Evolutionary conservation across 2,329 filamentous ascomycete species (phyloP), one percentile per base, ranked within the genome.

Genomic region (Salinomyces thailandicus): DNA sequence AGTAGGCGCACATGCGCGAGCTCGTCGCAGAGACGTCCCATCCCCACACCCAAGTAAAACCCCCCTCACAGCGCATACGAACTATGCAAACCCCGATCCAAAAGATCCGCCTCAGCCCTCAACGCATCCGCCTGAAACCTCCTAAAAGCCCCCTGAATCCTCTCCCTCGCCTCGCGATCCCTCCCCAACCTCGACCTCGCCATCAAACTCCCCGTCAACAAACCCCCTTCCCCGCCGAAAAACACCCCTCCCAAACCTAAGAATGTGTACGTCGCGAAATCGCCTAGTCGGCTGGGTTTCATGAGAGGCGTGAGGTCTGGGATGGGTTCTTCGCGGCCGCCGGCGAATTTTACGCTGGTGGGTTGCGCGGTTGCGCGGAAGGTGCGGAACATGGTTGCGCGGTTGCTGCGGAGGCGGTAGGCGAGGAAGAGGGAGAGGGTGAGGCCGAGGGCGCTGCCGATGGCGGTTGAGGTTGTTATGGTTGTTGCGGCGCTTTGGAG

Each of bases 101-200:
- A 45, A 17, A 59, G 50, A 45, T 73, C 62, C 7, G 77, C 70
- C 59, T 81, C 67, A 42, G 65, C 67, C 48, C 72, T 68, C 49
- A 82, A 52, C n/a, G 72, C 67, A 59, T 82, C 78, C 0, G 73
- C 73, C 39, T 69, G 69, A 54, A 80, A 81, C 38, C 64, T 67
- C 46, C 71, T 64, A 43, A 79, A 81, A 0, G 78, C 79, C 35
- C 58, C 68, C 58, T 81, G 74, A 37, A 82, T 75, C 44, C 77
- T 63, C 47, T 64, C 59, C 44, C 62, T 65, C 12, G 66, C 62
- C 36, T 70, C 72, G 0, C 72, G 66, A 47, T 81, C 72, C 15
- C 55, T 55, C 1, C 61, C 63, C 36, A 82, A 71, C 1, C 61
- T 61, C 24, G 70, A 62, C 19, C 68, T 64, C 2, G 73, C 76